Percentiles rank a stretch among this genome's conserved stretches.
These are phyloP conservation scores for Oryza australiensis DNA, from an alignment of 176 grass and related monocot genomes.

Conservation along the genomic window DNA sequence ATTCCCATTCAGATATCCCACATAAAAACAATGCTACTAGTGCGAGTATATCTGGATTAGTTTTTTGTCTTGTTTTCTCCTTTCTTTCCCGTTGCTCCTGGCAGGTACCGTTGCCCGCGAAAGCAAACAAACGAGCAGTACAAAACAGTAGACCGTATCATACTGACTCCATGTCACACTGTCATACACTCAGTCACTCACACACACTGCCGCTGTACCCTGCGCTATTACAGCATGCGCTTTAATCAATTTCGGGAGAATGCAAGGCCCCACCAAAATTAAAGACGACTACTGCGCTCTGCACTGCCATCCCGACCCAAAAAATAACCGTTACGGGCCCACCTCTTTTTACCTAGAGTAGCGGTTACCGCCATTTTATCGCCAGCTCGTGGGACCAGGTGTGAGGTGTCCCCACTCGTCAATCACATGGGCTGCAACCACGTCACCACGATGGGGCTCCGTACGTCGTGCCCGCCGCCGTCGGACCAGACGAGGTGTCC, in stretches of 20 bases:
- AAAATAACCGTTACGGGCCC: constrained; percentile 46
- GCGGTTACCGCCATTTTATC: neutral
- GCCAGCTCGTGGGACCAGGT: neutral
- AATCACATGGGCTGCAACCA: constrained; percentile 74
- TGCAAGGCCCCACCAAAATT: constrained; percentile 10
- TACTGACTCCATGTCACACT: neutral
- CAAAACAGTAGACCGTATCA: constrained; percentile 16
- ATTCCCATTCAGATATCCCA: neutral
- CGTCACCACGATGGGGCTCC: constrained; percentile 79
- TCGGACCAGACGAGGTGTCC: constrained; percentile 82
- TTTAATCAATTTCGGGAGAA: constrained; percentile 26
- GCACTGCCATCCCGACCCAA: constrained; percentile 1
- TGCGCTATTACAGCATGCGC: neutral
- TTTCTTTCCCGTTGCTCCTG: constrained; percentile 24
- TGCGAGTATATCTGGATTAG: neutral
- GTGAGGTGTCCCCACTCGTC: constrained; percentile 3
- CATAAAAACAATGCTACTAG: neutral
- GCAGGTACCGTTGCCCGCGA: constrained; percentile 21
- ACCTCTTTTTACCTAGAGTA: constrained; percentile 24
- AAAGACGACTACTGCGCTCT: constrained; percentile 16
- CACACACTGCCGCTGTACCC: constrained; percentile 6
- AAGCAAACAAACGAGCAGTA: constrained; percentile 14
- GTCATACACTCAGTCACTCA: neutral
- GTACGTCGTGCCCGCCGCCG: constrained; percentile 66
- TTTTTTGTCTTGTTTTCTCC: constrained; percentile 6